Percentiles rank a stretch among this genome's conserved stretches.
phyloP scores from a whole-genome alignment of 768 basidiomycete genomes.

The Suillus hirtellus region DNA sequence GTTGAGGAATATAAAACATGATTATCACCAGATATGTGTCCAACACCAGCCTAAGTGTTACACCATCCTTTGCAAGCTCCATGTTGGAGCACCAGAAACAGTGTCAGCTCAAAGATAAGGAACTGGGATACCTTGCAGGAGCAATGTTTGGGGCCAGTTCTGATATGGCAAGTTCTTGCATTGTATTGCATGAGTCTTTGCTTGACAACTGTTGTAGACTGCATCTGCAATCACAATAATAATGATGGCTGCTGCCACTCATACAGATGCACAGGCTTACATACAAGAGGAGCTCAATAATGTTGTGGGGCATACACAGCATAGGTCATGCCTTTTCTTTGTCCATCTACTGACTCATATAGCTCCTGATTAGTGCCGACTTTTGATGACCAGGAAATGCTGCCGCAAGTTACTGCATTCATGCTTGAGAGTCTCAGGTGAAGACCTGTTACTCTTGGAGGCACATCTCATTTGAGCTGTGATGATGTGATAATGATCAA shows the following conservation, averaged over 20 bases:
- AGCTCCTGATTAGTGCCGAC: constrained; percentile 32
- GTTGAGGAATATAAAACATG: too few species aligned
- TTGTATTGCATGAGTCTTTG: background rate
- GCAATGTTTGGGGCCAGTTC: constrained; percentile 45
- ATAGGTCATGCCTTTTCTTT: constrained; percentile 13
- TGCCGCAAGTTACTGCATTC: constrained; percentile 39
- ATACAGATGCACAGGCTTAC: constrained; percentile 47
- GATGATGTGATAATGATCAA: background rate
- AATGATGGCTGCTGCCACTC: constrained; percentile 55
- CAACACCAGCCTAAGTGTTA: too few species aligned
- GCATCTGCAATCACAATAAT: constrained; percentile 51
- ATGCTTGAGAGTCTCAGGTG: constrained; percentile 38
- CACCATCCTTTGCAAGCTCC: constrained; percentile 38
- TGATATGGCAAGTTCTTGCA: constrained; percentile 35
- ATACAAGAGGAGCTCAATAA: constrained; percentile 56
- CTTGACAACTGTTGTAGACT: constrained; percentile 22
- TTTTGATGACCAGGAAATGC: constrained; percentile 34
- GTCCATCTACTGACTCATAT: background rate
- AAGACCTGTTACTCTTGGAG: constrained; percentile 36
- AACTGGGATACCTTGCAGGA: constrained; percentile 41
- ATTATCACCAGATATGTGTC: too few species aligned
- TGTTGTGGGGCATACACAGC: constrained; percentile 43
- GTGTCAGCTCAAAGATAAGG: constrained; percentile 34
- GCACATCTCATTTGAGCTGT: constrained; percentile 14
- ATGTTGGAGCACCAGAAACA: constrained; percentile 38